Base-by-base conservation (phyloP, 148 eudicot species). In the Nepenthes mirabilis region DNA sequence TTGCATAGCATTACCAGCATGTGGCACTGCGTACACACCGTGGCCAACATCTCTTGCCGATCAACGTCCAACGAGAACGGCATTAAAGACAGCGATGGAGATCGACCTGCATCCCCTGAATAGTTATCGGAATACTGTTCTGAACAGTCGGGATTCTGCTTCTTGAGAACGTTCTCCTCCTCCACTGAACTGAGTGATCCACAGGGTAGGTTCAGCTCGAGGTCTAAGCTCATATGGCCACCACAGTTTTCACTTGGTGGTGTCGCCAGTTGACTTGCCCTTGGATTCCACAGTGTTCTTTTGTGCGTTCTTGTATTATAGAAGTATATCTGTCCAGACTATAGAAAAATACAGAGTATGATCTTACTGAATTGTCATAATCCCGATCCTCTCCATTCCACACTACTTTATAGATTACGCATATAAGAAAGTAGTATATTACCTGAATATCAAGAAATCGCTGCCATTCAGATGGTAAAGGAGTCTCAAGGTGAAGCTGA, bases 1-100 rank as follows among this genome's bases (percentile, higher is more conserved):
- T 83, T 83, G 78, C 65, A 74, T 72, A 83, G 75, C 78, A 83
- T 79, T 52, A 83, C 87, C 72, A 83, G 59, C 84, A 83, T 72
- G 59, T 83, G 79, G 59, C 87, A 83, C 68, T 65, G 77, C 62
- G 65, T 74, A 67, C 87, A 83, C 23, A 73, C 87, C 33, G 78
- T 77, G 0, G 87, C 76, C 33, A 80, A 61, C 87, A 83, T 79
- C 63, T 79, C 83, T 56, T 74, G 65, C 60, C 69, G 66, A 6
- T 68, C 74, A 13, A 61, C 79, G 49, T 71, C 78, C 9, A 61
- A 47, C 0, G 68, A 35, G 11, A 55, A 48, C 2, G 64, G 2
- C 8, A 45, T 66, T 62, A 76, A 61, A 64, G 78, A 74, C 36
- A 79, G 34, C 1, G 52, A 49, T 7, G 75, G 81, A 1, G 65